A percentile compares a stretch with the other conserved stretches of the same genome.
These are phyloP conservation scores for Capniomyces stellatus DNA, from an alignment of 371 early-diverging fungal species.

Conservation along the genomic window DNA sequence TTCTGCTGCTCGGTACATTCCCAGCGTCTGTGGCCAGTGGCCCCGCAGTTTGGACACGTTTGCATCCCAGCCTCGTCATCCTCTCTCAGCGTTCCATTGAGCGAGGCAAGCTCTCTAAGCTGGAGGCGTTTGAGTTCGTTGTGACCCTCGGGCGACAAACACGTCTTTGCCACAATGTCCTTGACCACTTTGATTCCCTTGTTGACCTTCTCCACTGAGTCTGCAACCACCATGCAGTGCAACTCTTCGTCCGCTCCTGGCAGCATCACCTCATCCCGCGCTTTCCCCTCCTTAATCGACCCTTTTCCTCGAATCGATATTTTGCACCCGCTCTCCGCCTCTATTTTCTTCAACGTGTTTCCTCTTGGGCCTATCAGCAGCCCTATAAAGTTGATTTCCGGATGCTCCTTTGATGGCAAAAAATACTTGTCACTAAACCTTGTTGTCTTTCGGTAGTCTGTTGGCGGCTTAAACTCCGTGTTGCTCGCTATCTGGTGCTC, in stretches of 20 bases:
- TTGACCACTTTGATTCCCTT: constrained; percentile 71
- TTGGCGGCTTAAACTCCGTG: constrained; percentile 71
- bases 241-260: constrained; percentile 84
- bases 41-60: constrained; percentile 86
- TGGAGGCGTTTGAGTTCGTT: constrained; percentile 87
- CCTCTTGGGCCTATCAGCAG: constrained; percentile 93
- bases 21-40: constrained; percentile 70
- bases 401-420: constrained; percentile 86
- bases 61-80: constrained; percentile 61
- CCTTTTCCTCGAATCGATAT: constrained; percentile 94
- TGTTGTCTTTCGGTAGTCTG: constrained; percentile 72
- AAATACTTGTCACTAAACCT: constrained; percentile 80
- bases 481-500: constrained; percentile 56
- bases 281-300: constrained; percentile 91
- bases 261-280: constrained; percentile 38
- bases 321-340: constrained; percentile 80
- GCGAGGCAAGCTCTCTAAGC: constrained; percentile 79
- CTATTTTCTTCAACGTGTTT: constrained; percentile 86
- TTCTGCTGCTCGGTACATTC: constrained; percentile 85
- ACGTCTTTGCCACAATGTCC: constrained; percentile 85
- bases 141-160: constrained; percentile 81
- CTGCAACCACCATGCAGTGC: constrained; percentile 82
- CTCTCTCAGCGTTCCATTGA: constrained; percentile 90
- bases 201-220: constrained; percentile 70
- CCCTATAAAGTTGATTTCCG: constrained; percentile 95